These are phyloP conservation scores for Scheffersomyces quercinus DNA, from an alignment of 1,139 yeast genomes.

Conservation along the genomic window DNA sequence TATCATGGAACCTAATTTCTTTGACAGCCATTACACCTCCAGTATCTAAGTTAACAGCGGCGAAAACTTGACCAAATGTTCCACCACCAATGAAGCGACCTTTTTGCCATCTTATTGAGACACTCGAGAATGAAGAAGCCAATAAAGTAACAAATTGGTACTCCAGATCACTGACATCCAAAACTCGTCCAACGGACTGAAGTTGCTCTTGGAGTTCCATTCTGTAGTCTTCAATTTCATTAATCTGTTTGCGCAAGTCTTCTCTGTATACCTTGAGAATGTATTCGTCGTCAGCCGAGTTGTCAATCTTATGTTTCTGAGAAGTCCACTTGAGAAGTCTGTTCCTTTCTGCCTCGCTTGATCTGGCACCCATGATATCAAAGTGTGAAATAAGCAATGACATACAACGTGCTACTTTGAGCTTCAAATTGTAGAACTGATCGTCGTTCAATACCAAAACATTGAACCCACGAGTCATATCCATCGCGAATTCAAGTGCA, in stretches of 20 bases:
- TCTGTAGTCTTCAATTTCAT: conserved; percentile 58
- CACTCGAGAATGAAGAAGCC: conserved; percentile 87
- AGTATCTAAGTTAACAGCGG: conserved; percentile 89
- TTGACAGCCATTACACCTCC: conserved; percentile 98
- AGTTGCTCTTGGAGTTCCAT: conserved; percentile 48
- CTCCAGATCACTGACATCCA: conserved; percentile 85
- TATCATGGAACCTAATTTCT: conserved; percentile 88
- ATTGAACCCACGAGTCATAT: conserved; percentile 88
- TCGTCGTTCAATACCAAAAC: conserved; percentile 78
- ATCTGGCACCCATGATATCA: conserved; percentile 97
- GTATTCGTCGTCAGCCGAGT: conserved; percentile 63
- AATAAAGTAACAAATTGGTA: conserved; percentile 83
- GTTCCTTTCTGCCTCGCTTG: conserved; percentile 75
- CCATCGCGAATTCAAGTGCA: conserved; percentile 95
- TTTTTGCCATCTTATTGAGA: conserved; percentile 96
- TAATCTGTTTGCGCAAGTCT: conserved; percentile 60
- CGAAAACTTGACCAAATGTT: conserved; percentile 90
- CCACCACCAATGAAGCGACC: conserved; percentile 95
- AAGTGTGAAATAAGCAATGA: conserved; percentile 90
- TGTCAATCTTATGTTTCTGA: conserved; percentile 47
- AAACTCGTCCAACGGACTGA: conserved; percentile 77
- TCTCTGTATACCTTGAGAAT: conserved; percentile 55
- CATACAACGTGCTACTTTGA: conserved; percentile 94
- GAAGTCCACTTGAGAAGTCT: conserved; percentile 54
- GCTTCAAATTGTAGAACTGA: conserved; percentile 70